phyloP scores from a whole-genome alignment of 1,139 yeast genomes.

The Scheffersomyces lignicola region DNA sequence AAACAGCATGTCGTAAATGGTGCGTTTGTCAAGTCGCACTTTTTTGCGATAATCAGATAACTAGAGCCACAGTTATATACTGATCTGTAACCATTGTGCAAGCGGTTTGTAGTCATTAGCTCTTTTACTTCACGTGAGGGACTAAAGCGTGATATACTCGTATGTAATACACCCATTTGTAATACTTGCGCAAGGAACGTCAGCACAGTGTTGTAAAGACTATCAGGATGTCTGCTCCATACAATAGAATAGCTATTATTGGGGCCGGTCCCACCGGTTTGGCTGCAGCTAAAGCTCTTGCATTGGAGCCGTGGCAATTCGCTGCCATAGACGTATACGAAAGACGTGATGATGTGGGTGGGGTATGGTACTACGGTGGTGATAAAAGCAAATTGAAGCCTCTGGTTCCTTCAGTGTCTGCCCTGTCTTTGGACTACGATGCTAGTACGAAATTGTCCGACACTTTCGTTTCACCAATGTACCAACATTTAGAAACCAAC shows the following conservation, averaged over 20 bases:
- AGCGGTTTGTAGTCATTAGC: too few relatives aligned
- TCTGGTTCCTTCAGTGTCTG: slow-evolving; percentile 22
- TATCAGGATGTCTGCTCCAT: slow-evolving; percentile 19
- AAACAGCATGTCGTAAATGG: too few relatives aligned
- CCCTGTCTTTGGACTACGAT: slow-evolving; percentile 15
- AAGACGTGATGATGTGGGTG: slow-evolving; percentile 42
- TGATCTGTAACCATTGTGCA: too few relatives aligned
- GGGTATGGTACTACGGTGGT: slow-evolving; percentile 47
- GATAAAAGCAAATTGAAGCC: slow-evolving; percentile 24
- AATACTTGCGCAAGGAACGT: too few relatives aligned
- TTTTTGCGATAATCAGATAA: too few relatives aligned
- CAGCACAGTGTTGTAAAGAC: too few relatives aligned
- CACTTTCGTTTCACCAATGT: slow-evolving; percentile 44
- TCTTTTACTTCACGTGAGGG: too few relatives aligned
- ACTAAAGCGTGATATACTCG: too few relatives aligned
- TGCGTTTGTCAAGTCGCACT: too few relatives aligned
- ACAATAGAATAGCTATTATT: slow-evolving; percentile 35
- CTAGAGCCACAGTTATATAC: too few relatives aligned
- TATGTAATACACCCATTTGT: too few relatives aligned
- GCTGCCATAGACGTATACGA: slow-evolving; percentile 43
- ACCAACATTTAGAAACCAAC: slow-evolving; percentile 49
- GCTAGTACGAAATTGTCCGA: slow-evolving; percentile 7
- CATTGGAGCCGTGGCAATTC: slow-evolving; percentile 36
- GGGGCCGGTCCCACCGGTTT: slow-evolving; percentile 57
- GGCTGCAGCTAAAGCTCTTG: slow-evolving; percentile 49